A percentile compares a stretch with the other conserved stretches of the same genome.
Evolutionary conservation across 345 rosid genomes (phyloP).

Genomic region (Gossypium bickii): DNA sequence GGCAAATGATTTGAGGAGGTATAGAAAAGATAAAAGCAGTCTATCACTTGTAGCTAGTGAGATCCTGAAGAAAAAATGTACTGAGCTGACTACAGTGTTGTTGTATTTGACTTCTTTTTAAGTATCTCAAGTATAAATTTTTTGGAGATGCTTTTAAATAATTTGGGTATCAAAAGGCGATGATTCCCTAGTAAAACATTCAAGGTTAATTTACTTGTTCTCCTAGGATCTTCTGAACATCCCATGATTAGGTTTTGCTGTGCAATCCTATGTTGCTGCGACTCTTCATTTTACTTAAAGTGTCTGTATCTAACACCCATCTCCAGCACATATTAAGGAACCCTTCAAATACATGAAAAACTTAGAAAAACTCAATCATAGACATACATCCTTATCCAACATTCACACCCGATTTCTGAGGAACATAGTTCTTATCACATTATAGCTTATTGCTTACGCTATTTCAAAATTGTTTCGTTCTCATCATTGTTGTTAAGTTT

Average conservation of each 20-base stretch:
- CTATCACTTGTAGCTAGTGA: background rate
- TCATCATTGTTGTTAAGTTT: background rate
- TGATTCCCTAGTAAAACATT: background rate
- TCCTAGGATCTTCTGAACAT: background rate
- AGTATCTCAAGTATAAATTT: background rate
- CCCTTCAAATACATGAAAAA: background rate
- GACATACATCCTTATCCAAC: background rate
- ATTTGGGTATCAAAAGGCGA: background rate
- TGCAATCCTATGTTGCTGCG: background rate
- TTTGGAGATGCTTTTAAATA: background rate
- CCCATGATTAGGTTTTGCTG: background rate
- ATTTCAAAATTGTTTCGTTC: background rate
- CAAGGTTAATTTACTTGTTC: slow-evolving; percentile 3
- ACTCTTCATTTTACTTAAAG: background rate
- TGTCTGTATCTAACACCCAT: background rate
- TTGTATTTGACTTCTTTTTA: background rate
- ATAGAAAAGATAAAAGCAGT: background rate
- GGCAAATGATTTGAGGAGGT: background rate
- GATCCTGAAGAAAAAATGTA: background rate
- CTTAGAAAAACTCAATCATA: no score
- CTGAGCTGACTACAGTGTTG: background rate
- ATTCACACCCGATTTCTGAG: background rate
- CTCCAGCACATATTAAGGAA: background rate
- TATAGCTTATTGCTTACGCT: background rate
- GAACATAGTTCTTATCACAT: background rate